Base-by-base conservation (phyloP, 768 basidiomycete genomes). In the Podaxis rugospora region DNA sequence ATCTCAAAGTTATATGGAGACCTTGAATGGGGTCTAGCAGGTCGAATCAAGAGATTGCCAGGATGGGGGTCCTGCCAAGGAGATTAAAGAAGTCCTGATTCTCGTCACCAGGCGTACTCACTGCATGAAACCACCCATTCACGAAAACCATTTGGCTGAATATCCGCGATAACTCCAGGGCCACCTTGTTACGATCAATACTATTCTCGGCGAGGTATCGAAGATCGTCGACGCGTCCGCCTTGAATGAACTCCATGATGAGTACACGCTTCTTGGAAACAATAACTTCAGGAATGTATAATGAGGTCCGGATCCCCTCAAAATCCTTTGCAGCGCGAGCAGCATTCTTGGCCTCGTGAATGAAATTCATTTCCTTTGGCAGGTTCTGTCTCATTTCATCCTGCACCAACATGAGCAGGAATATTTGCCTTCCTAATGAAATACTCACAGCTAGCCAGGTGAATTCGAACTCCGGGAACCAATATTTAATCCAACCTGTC, bases 1-100 rank as follows among this genome's bases (percentile, higher is more conserved):
- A 98, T 90, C 69, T 99, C 97, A 66, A 98, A 98, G 70, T 98
- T 98, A 75, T 92, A 92, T 0, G 93, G 92, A 7, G 92, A 93
- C 60, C 77, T 81, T 1, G 92, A 90, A 2, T 63, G 65, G 14
- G 68, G 64, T 5, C 82, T 80, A 5, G 89, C 83, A 1, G 90
- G 86, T 58, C 97, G 86, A 50, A 99, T 97, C 28, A 98, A 79
- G 25, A 99, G 78, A 71, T 98, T 98, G 87, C 90, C 91, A 67
- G 89, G 87, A 72, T 96, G 95, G 35, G 94, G 93, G 69, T 96
- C 95, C 85, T 93, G 72, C 4, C 50, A 37, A 53, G 16, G 28
- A 16, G 28, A 18, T 64, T 51, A 64, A 28, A 51, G 40, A 56
- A 55, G 32, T 13, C 23, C 62, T 57, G 39, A 59, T 25, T 39